Evolutionary conservation across 2,329 filamentous ascomycete species (phyloP).

Genomic region (Penicillium sp.): DNA sequence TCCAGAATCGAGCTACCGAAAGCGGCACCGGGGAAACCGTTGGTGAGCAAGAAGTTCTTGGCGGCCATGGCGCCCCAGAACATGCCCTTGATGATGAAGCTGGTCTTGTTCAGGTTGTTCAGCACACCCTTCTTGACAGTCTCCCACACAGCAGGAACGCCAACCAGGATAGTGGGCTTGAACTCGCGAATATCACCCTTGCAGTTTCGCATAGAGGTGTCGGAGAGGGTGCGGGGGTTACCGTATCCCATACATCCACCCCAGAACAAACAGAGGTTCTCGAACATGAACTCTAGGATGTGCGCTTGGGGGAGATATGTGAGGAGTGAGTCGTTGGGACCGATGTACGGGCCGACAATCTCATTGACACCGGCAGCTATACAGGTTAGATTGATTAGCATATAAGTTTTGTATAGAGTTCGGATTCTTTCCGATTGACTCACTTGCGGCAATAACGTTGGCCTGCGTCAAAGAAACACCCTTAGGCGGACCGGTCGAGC

Average conservation of each 20-base stretch:
- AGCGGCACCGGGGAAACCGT: slow-evolving; percentile 53
- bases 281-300: slow-evolving; percentile 94
- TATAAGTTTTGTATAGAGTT: slow-evolving; percentile 14
- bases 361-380: slow-evolving; percentile 74
- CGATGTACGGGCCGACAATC: slow-evolving; percentile 77
- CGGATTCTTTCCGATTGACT: slow-evolving; percentile 36
- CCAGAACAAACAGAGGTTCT: slow-evolving; percentile 87
- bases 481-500: slow-evolving; percentile 87
- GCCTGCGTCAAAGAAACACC: slow-evolving; percentile 82
- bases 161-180: slow-evolving; percentile 84
- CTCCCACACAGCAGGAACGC: slow-evolving; percentile 97
- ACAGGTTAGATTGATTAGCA: slow-evolving; percentile 40
- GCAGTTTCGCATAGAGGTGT: slow-evolving; percentile 84
- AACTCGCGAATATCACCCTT: slow-evolving; percentile 93
- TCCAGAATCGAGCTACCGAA: slow-evolving; percentile 72
- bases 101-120: slow-evolving; percentile 73
- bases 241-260: slow-evolving; percentile 94
- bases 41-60: slow-evolving; percentile 63
- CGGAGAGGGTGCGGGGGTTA: slow-evolving; percentile 84
- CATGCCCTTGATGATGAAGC: slow-evolving; percentile 71
- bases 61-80: slow-evolving; percentile 73
- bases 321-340: slow-evolving; percentile 76
- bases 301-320: slow-evolving; percentile 94
- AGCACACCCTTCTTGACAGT: slow-evolving; percentile 94
- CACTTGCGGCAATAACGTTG: slow-evolving; percentile 77